Base-by-base conservation (phyloP, 2,329 filamentous ascomycete species). In the Ophiostoma angusticollis region DNA sequence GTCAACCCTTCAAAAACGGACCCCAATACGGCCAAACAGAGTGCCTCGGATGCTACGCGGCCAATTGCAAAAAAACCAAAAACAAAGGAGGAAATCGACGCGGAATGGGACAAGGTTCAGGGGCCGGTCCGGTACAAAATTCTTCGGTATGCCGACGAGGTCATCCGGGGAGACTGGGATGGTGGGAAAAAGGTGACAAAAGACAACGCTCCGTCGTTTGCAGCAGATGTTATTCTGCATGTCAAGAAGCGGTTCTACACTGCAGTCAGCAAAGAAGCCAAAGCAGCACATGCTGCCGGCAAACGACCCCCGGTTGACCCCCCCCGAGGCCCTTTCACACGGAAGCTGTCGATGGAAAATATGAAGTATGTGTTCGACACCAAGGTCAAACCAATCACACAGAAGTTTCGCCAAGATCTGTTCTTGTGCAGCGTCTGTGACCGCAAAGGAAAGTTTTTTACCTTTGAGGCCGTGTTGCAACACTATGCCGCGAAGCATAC, bases 401-500 rank as follows among this genome's bases (percentile, higher is more conserved):
- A 84, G 45, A 59, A 64, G 32, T 68, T 70, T 49, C 67, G 75
- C 48, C 81, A 77, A 51, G 81, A 87, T 40, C 60, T 87, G 9
- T 91, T 91, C 55, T 67, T 82, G 41, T 91, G 84, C 60, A 77
- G 74, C 49, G 71, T 66, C 22, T 86, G 81, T 54, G 72, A 78
- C 34, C 65, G 64, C 35, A 74, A 70, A 48, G 59, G 63, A 33
- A 85, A 82, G 54, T 71, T 70, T 40, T 89, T 83, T 50, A 78
- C 77, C 0, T 82, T 91, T 46, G 81, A 89, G 57, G 78, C 78
- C 8, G 74, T 89, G 21, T 72, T 89, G 32, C 84, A 91, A 53
- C 84, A 93, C 56, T 89, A 78, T 53, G 82, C 81, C 41, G 81
- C 82, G 29, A 91, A 89, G 55, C 84, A 91, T 54, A 86, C 82